Percentiles rank a stretch among this genome's conserved stretches.
These are phyloP conservation scores for Funneliformis geosporum DNA, from an alignment of 192 early-diverging fungal genomes.

Conservation along the genomic window DNA sequence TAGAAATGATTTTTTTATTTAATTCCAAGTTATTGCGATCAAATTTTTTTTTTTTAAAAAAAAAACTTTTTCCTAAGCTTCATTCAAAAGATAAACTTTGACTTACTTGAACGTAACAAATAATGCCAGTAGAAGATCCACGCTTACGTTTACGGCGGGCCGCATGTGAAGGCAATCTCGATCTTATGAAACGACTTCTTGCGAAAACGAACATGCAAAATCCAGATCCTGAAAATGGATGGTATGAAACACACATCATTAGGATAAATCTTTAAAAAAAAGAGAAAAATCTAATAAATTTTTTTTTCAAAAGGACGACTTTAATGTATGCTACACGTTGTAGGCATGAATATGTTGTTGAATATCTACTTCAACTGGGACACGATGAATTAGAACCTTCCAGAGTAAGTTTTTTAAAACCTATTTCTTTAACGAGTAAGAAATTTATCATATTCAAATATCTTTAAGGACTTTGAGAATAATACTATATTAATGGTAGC, in stretches of 20 bases:
- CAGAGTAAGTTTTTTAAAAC: slow-evolving; percentile 4
- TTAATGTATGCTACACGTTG: slow-evolving; percentile 27
- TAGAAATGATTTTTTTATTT: too few species aligned
- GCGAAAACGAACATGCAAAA: slow-evolving; percentile 25
- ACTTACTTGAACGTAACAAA: too few species aligned
- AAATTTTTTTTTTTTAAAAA: too few species aligned
- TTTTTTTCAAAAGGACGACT: slow-evolving; percentile 19
- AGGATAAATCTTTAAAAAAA: background rate
- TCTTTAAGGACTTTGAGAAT: slow-evolving; percentile 29
- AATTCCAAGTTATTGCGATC: too few species aligned
- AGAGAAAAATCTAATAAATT: background rate
- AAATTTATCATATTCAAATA: too few species aligned
- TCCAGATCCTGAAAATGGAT: slow-evolving; percentile 30
- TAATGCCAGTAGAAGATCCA: slow-evolving; percentile 32
- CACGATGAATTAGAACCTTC: slow-evolving; percentile 23
- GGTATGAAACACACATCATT: slow-evolving; percentile 2
- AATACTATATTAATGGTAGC: slow-evolving; percentile 29
- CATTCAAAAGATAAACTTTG: too few species aligned
- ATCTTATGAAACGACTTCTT: slow-evolving; percentile 23
- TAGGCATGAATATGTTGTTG: slow-evolving; percentile 12
- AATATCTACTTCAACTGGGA: slow-evolving; percentile 18
- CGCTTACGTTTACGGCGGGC: slow-evolving; percentile 14
- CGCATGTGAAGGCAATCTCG: slow-evolving; percentile 25
- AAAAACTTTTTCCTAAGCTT: too few species aligned
- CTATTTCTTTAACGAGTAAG: background rate